Conservation (phyloP, 139 green algal species). For the Chlorella sorokiniana region DNA sequence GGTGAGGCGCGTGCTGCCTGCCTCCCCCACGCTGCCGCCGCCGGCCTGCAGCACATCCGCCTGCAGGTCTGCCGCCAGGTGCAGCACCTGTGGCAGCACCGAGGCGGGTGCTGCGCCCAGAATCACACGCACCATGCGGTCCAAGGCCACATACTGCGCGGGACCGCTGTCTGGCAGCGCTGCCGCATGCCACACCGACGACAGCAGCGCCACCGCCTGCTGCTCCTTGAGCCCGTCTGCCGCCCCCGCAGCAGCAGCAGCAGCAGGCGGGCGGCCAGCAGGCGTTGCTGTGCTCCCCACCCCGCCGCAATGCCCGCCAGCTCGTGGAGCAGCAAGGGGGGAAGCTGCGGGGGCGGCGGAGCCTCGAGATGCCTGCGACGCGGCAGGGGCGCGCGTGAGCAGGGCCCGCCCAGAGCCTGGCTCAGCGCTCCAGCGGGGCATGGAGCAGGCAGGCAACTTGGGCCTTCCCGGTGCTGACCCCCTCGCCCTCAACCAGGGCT, state of each 20-base stretch:
- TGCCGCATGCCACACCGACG: slow-evolving; percentile 40
- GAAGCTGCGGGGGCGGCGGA: slow-evolving; percentile 25
- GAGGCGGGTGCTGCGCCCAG: slow-evolving; percentile 3
- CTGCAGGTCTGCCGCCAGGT: slow-evolving; percentile 32
- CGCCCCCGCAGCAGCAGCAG: slow-evolving; percentile 39
- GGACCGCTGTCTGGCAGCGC: slow-evolving; percentile 30
- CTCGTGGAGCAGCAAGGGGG: slow-evolving; percentile 43
- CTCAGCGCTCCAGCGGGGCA: no score
- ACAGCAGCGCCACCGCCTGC: slow-evolving; percentile 37
- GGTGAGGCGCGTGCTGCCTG: neutral
- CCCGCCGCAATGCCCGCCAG: slow-evolving; percentile 24
- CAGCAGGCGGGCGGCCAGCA: slow-evolving; percentile 43
- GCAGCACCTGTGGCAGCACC: slow-evolving; percentile 6
- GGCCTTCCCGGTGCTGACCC: no score
- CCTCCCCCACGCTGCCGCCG: neutral
- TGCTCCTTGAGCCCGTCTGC: slow-evolving; percentile 30
- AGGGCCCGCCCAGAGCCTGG: no score
- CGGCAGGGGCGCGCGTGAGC: no score
- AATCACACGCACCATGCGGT: slow-evolving; percentile 16
- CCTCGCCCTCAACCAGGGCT: no score
- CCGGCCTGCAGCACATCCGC: slow-evolving; percentile 13
- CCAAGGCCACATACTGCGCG: slow-evolving; percentile 32
- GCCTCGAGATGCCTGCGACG: neutral
- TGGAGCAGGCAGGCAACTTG: no score
- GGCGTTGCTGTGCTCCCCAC: slow-evolving; percentile 39